Conservation (phyloP, 78 protist genomes). For the Tieghemostelium lacteum region DNA sequence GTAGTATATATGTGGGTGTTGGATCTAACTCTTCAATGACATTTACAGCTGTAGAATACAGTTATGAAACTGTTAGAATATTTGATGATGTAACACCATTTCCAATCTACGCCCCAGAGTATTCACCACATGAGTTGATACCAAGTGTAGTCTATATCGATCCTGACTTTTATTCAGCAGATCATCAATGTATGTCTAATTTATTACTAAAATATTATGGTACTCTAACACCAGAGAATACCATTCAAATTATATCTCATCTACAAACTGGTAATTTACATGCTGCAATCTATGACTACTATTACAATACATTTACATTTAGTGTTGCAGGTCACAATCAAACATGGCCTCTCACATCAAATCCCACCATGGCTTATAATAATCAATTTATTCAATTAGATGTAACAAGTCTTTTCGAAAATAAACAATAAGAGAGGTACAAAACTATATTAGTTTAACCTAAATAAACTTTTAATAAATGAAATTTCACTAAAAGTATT, state of each 20-base stretch:
- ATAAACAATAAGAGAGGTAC: too few relatives aligned
- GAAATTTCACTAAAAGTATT: too few relatives aligned
- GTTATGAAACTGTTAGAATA: not conserved
- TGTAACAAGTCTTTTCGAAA: not conserved
- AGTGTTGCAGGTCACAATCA: not conserved
- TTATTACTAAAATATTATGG: not conserved
- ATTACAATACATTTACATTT: not conserved
- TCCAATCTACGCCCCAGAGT: not conserved
- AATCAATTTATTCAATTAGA: not conserved
- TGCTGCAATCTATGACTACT: not conserved
- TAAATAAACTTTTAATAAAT: too few relatives aligned
- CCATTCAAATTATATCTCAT: not conserved
- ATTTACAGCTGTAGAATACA: slow-evolving; percentile 59
- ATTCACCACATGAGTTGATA: not conserved
- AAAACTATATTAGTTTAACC: too few relatives aligned
- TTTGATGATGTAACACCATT: not conserved
- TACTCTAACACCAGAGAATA: not conserved
- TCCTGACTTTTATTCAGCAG: not conserved
- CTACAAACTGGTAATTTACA: not conserved
- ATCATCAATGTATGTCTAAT: not conserved
- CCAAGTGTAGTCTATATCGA: not conserved
- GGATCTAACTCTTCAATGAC: slow-evolving; percentile 61
- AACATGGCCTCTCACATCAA: not conserved
- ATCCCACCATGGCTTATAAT: not conserved
- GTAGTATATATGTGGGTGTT: slow-evolving; percentile 74